Evolutionary conservation across 768 basidiomycete genomes (phyloP).

Genomic region (Mycena rosella): DNA sequence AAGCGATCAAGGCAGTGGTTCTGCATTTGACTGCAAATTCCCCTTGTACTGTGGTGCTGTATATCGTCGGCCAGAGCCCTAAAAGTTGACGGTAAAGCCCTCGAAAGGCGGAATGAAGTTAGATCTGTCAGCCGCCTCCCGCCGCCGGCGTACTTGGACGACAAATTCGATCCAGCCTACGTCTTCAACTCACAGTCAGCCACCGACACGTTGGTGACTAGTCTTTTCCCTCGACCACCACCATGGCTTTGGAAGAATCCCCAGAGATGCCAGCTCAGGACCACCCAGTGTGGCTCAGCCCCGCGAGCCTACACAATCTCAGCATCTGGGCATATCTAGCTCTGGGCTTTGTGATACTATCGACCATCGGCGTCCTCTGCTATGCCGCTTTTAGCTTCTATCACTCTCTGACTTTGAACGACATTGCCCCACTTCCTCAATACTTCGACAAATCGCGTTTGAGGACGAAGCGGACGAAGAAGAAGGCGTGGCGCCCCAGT

Average conservation of each 20-base stretch:
- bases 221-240: slow-evolving; percentile 11
- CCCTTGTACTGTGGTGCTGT: too few relatives aligned
- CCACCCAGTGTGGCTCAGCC: slow-evolving; percentile 10
- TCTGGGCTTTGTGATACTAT: slow-evolving; percentile 23
- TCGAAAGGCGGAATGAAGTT: too few relatives aligned
- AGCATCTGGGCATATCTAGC: slow-evolving; percentile 29
- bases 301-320: slow-evolving; percentile 19
- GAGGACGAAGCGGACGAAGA: slow-evolving; percentile 20
- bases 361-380: slow-evolving; percentile 20
- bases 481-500: slow-evolving; percentile 25
- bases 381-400: slow-evolving; percentile 28
- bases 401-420: slow-evolving; percentile 20
- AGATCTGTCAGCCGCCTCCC: too few relatives aligned
- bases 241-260: slow-evolving; percentile 25
- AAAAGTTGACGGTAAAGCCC: too few relatives aligned
- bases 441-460: neutral
- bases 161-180: neutral
- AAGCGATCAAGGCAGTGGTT: too few relatives aligned
- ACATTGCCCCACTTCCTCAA: slow-evolving; percentile 22
- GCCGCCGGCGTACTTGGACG: too few relatives aligned
- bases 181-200: neutral
- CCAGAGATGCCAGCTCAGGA: slow-evolving; percentile 24
- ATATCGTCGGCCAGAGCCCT: too few relatives aligned
- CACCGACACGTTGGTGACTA: neutral
- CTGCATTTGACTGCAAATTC: too few relatives aligned